Evolutionary conservation across 805 yeast genomes (phyloP).

Genomic region (Ogataea angusta): DNA sequence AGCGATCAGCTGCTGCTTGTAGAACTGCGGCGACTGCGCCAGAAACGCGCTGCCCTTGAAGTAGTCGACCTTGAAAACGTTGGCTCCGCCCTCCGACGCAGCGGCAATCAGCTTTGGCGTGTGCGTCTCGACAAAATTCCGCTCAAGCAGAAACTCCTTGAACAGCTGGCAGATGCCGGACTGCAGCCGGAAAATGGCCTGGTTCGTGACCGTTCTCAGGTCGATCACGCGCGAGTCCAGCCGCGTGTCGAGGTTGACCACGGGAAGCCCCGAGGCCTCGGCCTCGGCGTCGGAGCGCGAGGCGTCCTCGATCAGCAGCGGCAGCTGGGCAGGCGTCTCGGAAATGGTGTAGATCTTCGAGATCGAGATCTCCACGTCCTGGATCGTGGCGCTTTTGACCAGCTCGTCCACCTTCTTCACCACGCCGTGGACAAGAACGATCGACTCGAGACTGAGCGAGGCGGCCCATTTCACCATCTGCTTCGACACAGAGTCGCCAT

Average conservation of each 20-base stretch:
- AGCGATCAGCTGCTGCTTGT: conserved; percentile 97
- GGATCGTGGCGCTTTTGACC: conserved; percentile 86
- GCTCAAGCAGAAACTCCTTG: conserved; percentile 74
- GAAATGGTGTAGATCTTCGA: conserved; percentile 70
- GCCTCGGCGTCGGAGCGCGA: conserved; percentile 93
- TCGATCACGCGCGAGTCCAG: conserved; percentile 94
- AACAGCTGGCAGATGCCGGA: conserved; percentile 85
- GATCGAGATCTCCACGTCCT: conserved; percentile 82
- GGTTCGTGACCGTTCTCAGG: conserved; percentile 94
- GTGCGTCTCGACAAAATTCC: conserved; percentile 85
- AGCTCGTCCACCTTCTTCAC: conserved; percentile 83
- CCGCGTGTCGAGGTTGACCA: conserved; percentile 94
- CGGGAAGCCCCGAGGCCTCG: conserved; percentile 85
- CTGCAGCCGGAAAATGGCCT: conserved; percentile 93
- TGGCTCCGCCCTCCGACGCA: conserved; percentile 97
- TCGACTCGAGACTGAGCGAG: conserved; percentile 78
- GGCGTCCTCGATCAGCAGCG: conserved; percentile 95
- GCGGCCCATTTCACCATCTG: conserved; percentile 97
- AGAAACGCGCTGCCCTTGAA: conserved; percentile 90
- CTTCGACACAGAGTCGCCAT: conserved; percentile 71
- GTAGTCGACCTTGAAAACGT: conserved; percentile 89
- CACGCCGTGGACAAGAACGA: conserved; percentile 84
- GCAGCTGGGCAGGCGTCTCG: conserved; percentile 89
- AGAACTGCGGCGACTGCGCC: conserved; percentile 98
- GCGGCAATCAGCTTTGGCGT: conserved; percentile 95